Evolutionary conservation across 345 rosid genomes (phyloP), one percentile per base, ranked within the genome.

Genomic region (Hypericum androsaemum): DNA sequence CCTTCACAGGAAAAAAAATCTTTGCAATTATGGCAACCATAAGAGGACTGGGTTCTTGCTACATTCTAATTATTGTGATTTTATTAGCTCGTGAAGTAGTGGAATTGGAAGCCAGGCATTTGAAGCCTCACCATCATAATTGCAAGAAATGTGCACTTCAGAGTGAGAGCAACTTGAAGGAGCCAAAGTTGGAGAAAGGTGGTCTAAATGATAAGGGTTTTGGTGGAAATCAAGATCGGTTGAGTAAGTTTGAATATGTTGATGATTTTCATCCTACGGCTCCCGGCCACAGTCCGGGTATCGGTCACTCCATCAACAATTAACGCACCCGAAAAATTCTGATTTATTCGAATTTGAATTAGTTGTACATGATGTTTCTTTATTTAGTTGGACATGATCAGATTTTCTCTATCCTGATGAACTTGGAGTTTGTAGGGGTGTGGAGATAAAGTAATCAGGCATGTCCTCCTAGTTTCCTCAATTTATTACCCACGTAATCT

Each of bases 251-350:
- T 41, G 67, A 46, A 10, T 3, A 59, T 39, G 17, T 60, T 6
- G 67, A 63, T 22, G 73, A 67, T 52, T 67, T 70, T 42, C 68
- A 73, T 40, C 72, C 75, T 15, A 74, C 79, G 0, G 10, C 47
- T 43, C 79, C 73, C 0, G 79, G 75, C 10, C 79, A 74, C 50
- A 74, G 79, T 39, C 76, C 79, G 0, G 79, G 79, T 1, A 71
- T 71, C 17, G 79, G 79, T 8, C 73, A 74, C 56, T 8, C 7
- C 22, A 8, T 5, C 50, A 13, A 12, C 15, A 13, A 13, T 14
- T 14, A 5, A 46, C 1, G 7, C 5, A 22, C 32, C 4, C 32
- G 32, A 22, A 22, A 22, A 22, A 1, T 22, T 22, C n/a, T n/a
- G n/a, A n/a, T n/a, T n/a, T n/a, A n/a, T n/a, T n/a, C n/a, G n/a